Evolutionary conservation across 352 stramenopile species (phyloP), one percentile per base, ranked within the genome.

Genomic region (Plasmopara halstedii): DNA sequence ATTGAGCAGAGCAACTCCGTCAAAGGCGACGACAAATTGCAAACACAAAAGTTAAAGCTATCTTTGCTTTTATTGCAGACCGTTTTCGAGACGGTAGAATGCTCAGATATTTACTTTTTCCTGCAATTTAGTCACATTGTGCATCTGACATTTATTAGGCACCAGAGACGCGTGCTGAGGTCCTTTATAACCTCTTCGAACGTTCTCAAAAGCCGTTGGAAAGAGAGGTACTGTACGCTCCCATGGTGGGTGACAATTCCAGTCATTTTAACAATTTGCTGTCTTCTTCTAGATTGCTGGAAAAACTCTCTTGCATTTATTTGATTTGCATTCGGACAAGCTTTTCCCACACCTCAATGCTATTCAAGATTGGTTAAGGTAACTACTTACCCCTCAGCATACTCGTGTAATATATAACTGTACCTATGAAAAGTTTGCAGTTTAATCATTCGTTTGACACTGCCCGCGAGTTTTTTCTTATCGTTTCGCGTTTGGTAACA

Each of bases 311-410:
- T 67, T 60, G 33, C 53, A 54, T 50, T 25, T 85, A 56, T 78
- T 85, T 53, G 57, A 61, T 48, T 72, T 64, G 7, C 51, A 82
- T 21, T 46, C 56, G 11, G 35, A 29, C 11, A 59, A 56, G 18
- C 43, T 83, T 4, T 58, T 65, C 14, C 56, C 60, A 2, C 67
- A 82, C 21, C 52, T 84, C 2, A 75, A 75, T 51, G 41, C 64
- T 11, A 64, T 86, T 43, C 70, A 88, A 51, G 72, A 88, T 38
- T 88, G 74, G 74, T 62, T 88, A 21, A 75, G 65, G 63, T 83
- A 52, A 44, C 46, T 7, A 27, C 27, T 43, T 29, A 29, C 25
- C 25, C 11, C 9, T 18, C 15, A 43, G 21, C 14, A 22, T 26
- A 5, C 19, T 33, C 20, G 27, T 13, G 6, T 8, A 23, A 9